Percentiles rank a stretch among this genome's conserved stretches.
Evolutionary conservation across 805 yeast species (phyloP).

Genomic region (Candida fluviatilis): DNA sequence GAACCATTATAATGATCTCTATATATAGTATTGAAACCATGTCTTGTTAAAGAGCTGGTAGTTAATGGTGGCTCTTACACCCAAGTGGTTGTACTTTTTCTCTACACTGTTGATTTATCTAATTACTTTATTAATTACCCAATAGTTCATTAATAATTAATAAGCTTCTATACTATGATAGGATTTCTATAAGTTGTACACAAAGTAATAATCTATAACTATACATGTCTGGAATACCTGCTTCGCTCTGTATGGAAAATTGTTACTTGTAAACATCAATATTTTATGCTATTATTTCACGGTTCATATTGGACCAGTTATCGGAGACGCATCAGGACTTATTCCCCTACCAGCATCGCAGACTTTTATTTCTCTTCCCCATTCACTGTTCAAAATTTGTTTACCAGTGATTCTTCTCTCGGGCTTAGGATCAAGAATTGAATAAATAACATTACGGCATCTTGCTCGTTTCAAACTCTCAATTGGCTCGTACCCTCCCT

Average conservation of each 20-base stretch:
- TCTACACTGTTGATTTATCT: too few relatives aligned
- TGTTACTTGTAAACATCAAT: too few relatives aligned
- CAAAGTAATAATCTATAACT: background rate
- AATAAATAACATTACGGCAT: slow-evolving; percentile 89
- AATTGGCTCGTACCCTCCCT: slow-evolving; percentile 88
- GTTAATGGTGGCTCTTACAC: too few relatives aligned
- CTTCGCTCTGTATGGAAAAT: background rate
- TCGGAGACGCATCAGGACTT: background rate
- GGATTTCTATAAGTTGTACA: background rate
- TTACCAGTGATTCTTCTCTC: slow-evolving; percentile 80
- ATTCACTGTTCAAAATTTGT: slow-evolving; percentile 86
- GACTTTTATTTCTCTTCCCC: slow-evolving; percentile 87
- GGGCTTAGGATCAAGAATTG: slow-evolving; percentile 90
- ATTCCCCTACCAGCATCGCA: slow-evolving; percentile 65
- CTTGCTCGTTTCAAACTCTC: slow-evolving; percentile 80
- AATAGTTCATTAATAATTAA: too few relatives aligned
- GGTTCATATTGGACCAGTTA: too few relatives aligned
- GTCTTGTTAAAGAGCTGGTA: too few relatives aligned
- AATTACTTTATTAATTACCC: too few relatives aligned
- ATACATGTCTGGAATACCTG: background rate
- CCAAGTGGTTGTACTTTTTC: too few relatives aligned
- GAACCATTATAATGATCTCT: too few relatives aligned
- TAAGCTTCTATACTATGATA: too few relatives aligned
- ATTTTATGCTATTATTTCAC: too few relatives aligned
- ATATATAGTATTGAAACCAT: too few relatives aligned